These are phyloP conservation scores for Colletotrichum tanaceti DNA, from an alignment of 2,329 filamentous ascomycete species.

Conservation along the genomic window DNA sequence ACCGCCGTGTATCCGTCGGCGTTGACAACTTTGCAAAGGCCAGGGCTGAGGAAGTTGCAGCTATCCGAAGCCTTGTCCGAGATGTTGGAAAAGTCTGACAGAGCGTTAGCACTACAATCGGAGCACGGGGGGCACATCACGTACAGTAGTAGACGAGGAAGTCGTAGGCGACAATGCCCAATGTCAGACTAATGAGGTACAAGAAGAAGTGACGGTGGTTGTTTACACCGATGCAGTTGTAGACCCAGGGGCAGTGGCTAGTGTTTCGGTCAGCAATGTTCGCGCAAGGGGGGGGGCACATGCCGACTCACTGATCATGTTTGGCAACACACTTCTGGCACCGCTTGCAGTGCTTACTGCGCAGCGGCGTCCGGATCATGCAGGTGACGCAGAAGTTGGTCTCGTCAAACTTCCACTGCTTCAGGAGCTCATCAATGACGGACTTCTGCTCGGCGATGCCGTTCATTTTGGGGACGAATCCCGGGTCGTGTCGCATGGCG, in stretches of 20 bases:
- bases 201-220: conserved; percentile 96
- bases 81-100: conserved; percentile 71
- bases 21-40: conserved; percentile 80
- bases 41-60: conserved; percentile 82
- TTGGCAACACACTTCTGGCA: conserved; percentile 95
- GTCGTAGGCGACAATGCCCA: conserved; percentile 79
- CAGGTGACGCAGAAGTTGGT: conserved; percentile 93
- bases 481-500: conserved; percentile 89
- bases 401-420: conserved; percentile 91
- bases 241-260: conserved; percentile 97
- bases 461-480: conserved; percentile 89
- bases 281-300: conserved; percentile 1
- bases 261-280: neutral
- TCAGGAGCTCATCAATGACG: conserved; percentile 87
- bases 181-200: conserved; percentile 82
- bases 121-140: conserved; percentile 44
- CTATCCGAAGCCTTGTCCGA: conserved; percentile 62
- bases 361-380: conserved; percentile 91
- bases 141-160: conserved; percentile 78
- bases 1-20: conserved; percentile 87
- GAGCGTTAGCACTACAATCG: conserved; percentile 45
- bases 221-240: conserved; percentile 95
- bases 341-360: conserved; percentile 94
- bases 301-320: conserved; percentile 85
- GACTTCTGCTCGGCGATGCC: conserved; percentile 91